These are phyloP conservation scores for Spongispora temasekensis DNA, from an alignment of 1,284 basidiomycete genomes.

Conservation along the genomic window DNA sequence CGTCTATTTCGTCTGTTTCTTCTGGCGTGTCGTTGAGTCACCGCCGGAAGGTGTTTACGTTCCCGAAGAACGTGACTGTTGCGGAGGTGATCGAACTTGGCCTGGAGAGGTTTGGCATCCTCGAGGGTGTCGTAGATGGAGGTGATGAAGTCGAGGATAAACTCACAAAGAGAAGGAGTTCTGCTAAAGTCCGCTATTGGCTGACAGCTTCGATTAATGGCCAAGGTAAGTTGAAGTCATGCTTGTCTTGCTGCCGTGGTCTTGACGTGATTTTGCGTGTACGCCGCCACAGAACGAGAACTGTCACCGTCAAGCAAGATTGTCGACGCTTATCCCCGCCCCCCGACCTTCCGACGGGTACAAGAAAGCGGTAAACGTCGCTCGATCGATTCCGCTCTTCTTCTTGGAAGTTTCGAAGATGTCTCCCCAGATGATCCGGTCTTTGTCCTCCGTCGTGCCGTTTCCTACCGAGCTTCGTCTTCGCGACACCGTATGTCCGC, in stretches of 20 bases:
- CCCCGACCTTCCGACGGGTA: conserved; percentile 69
- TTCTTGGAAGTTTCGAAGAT: conserved; percentile 74
- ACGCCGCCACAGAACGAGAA: conserved; percentile 60
- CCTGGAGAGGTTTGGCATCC: conserved; percentile 89
- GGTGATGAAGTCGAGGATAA: conserved; percentile 98
- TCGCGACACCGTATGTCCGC: conserved; percentile 68
- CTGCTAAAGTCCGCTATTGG: conserved; percentile 78
- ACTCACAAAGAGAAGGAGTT: conserved; percentile 76
- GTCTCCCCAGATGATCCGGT: conserved; percentile 81
- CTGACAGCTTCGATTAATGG: conserved; percentile 62
- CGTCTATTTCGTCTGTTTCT: conserved; percentile 44
- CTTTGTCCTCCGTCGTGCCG: conserved; percentile 83
- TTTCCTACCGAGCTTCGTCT: conserved; percentile 66
- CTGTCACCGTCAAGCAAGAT: conserved; percentile 77
- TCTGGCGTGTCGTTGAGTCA: conserved; percentile 59
- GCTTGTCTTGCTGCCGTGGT: background rate
- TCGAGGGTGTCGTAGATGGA: conserved; percentile 95
- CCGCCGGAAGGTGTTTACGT: conserved; percentile 77
- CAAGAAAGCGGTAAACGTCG: conserved; percentile 72
- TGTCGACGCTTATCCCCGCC: conserved; percentile 81
- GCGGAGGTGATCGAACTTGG: conserved; percentile 95
- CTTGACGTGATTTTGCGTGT: conserved; percentile 8
- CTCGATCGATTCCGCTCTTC: conserved; percentile 79
- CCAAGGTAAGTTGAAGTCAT: conserved; percentile 55
- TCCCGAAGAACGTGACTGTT: conserved; percentile 93